A percentile compares a stretch with the other conserved stretches of the same genome.
phyloP scores from a whole-genome alignment of 352 stramenopile genomes.

The Phytophthora cryptogea region DNA sequence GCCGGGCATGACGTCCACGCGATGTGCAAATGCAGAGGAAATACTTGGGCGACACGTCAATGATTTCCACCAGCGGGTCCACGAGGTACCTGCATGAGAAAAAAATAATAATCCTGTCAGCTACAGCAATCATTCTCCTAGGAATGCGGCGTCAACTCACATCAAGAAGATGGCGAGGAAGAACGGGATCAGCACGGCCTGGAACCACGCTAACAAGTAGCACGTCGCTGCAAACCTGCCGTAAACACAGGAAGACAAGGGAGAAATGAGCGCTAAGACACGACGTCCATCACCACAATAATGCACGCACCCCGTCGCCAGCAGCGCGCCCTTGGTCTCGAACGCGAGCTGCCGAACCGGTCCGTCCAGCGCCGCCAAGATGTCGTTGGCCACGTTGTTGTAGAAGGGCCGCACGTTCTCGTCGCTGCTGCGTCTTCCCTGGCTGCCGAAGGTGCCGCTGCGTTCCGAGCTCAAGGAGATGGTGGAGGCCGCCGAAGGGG shows the following conservation, averaged over 20 bases:
- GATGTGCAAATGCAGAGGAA: conserved; percentile 89
- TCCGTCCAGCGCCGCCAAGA: conserved; percentile 61
- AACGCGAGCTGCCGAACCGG: conserved; percentile 75
- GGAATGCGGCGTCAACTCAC: conserved; percentile 32
- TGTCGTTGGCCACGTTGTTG: conserved; percentile 57
- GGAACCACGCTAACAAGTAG: conserved; percentile 87
- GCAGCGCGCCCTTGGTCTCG: conserved; percentile 81
- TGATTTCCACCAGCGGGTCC: conserved; percentile 85
- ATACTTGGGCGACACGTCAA: conserved; percentile 87
- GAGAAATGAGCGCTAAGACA: conserved; percentile 1
- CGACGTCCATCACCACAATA: background rate
- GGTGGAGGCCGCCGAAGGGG: conserved; percentile 42
- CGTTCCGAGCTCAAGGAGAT: conserved; percentile 39
- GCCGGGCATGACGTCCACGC: conserved; percentile 65
- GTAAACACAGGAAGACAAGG: conserved; percentile 1
- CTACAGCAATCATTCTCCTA: background rate
- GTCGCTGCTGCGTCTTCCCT: conserved; percentile 6
- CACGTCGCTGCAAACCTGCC: conserved; percentile 66
- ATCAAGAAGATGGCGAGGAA: conserved; percentile 91
- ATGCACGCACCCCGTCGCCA: conserved; percentile 69
- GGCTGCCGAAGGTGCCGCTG: conserved; percentile 24
- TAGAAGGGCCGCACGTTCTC: conserved; percentile 41
- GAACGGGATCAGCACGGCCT: conserved; percentile 85
- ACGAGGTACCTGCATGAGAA: conserved; percentile 65
- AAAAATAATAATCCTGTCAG: background rate